Conservation (phyloP, 768 basidiomycete species). For the Cystofilobasidium bisporidii region DNA sequence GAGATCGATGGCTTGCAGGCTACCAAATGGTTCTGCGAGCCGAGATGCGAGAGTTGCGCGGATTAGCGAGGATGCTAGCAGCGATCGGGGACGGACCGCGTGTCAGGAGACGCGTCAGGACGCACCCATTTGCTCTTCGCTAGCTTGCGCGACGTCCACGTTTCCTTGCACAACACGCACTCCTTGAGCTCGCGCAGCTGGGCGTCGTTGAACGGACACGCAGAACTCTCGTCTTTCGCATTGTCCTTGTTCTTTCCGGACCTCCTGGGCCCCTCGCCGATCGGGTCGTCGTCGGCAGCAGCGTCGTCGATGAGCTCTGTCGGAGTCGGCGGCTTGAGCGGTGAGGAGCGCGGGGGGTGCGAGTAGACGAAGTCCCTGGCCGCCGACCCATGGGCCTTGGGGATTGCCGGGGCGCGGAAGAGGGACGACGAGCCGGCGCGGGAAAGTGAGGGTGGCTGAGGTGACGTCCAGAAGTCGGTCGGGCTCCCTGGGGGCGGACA, state of each 20-base stretch:
- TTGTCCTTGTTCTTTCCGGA: not conserved
- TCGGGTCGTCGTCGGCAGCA: not conserved
- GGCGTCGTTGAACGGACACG: not conserved
- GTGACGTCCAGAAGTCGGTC: too few species aligned
- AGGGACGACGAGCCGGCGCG: not conserved
- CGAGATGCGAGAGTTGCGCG: not conserved
- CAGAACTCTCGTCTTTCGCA: not conserved
- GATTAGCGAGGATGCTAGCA: too few species aligned
- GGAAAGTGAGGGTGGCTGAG: too few species aligned
- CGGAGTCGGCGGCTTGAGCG: not conserved
- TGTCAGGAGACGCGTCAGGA: not conserved
- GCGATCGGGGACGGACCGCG: not conserved
- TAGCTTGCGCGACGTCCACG: slow-evolving; percentile 3
- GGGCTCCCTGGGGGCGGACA: too few species aligned
- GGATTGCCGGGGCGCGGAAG: not conserved
- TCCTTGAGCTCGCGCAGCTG: slow-evolving; percentile 18
- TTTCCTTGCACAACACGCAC: slow-evolving; percentile 23
- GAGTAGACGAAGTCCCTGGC: not conserved
- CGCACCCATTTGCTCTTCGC: slow-evolving; percentile 18
- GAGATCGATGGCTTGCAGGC: too few species aligned
- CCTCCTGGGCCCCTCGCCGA: not conserved
- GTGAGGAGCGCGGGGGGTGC: not conserved
- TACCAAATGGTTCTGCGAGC: not conserved
- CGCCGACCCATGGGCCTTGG: not conserved
- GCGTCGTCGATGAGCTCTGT: not conserved